phyloP scores from a whole-genome alignment of 495 filamentous ascomycete genomes.

The Daldinia childiae region DNA sequence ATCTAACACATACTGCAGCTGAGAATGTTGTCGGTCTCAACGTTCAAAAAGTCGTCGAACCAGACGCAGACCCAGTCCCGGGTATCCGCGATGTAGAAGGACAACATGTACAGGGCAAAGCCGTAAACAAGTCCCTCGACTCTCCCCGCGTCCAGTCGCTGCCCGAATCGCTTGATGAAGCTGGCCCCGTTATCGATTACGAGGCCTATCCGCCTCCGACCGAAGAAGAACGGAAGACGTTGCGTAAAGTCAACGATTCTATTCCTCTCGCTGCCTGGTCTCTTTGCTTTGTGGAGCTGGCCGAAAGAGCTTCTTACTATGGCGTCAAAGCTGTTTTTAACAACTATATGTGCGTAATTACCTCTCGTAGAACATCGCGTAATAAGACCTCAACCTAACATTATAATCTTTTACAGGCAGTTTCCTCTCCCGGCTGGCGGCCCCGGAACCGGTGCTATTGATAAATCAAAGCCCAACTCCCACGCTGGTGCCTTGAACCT shows the following conservation, averaged over 20 bases:
- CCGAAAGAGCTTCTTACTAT: slow-evolving; percentile 62
- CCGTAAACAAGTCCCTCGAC: background rate
- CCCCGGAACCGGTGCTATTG: slow-evolving; percentile 61
- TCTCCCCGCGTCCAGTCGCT: slow-evolving; percentile 10
- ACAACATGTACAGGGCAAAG: background rate
- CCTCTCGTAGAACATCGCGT: background rate
- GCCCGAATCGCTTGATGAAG: slow-evolving; percentile 15
- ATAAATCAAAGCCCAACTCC: slow-evolving; percentile 37
- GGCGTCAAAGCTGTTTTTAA: slow-evolving; percentile 58
- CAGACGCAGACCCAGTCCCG: slow-evolving; percentile 8
- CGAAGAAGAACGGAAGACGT: slow-evolving; percentile 56
- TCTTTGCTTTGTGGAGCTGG: slow-evolving; percentile 60
- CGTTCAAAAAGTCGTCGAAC: slow-evolving; percentile 34
- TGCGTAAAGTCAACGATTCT: slow-evolving; percentile 59
- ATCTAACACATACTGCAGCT: slow-evolving; percentile 2
- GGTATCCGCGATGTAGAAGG: background rate
- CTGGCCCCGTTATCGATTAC: slow-evolving; percentile 19
- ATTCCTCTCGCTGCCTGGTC: slow-evolving; percentile 55
- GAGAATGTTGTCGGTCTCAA: slow-evolving; percentile 41
- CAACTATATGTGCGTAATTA: slow-evolving; percentile 52
- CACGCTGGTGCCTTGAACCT: slow-evolving; percentile 46
- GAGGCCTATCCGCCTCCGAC: slow-evolving; percentile 50
- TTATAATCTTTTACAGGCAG: slow-evolving; percentile 28
- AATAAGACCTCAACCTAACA: background rate
- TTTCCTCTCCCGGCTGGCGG: slow-evolving; percentile 61